Evolutionary conservation across 257 asterid genomes (phyloP), one percentile per base, ranked within the genome.

Genomic region (Buddleja alternifolia): DNA sequence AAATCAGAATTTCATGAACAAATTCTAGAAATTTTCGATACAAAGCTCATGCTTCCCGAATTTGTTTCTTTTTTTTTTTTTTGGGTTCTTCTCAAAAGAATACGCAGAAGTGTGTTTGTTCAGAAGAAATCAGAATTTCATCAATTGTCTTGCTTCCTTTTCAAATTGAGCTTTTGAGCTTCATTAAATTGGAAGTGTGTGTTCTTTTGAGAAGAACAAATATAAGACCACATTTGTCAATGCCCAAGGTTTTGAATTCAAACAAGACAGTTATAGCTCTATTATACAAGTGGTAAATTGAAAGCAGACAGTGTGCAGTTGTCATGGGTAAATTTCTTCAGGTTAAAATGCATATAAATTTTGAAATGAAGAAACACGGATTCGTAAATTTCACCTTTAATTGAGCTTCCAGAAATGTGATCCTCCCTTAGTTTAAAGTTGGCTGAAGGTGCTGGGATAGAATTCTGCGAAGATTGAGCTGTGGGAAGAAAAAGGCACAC

Each of bases 371-470:
- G 44, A 47, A 61, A 51, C 34, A 21, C 12, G 47, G 44, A 21
- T 40, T 8, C 15, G 66, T n/a, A 17, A 10, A 60, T 55, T 40
- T 80, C 75, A 91, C 96, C 97, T 91, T 89, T 91, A 7, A 82
- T 79, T 41, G 93, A 91, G 86, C 93, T 90, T 74, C 92, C 96
- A 16, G 97, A 77, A 53, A 89, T 73, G 70, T 84, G 90, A 65
- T 84, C 95, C 56, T 89, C 98, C 81, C 96, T 82, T 71, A 74
- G 81, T 84, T 83, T 82, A 78, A 87, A 87, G 80, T 81, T 83
- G 75, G 84, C 70, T 19, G 96, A 89, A 70, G 88, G 89, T 52
- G 89, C 84, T 63, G 85, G 85, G 64, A 92, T 87, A 74, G 89
- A 83, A 68, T 86, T 86, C 75, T 83, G 79, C 60, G 81, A 77